A percentile compares a stretch with the other conserved stretches of the same genome.
These are phyloP conservation scores for Blastomyces gilchristii DNA, from an alignment of 2,329 filamentous ascomycete species.

Conservation along the genomic window DNA sequence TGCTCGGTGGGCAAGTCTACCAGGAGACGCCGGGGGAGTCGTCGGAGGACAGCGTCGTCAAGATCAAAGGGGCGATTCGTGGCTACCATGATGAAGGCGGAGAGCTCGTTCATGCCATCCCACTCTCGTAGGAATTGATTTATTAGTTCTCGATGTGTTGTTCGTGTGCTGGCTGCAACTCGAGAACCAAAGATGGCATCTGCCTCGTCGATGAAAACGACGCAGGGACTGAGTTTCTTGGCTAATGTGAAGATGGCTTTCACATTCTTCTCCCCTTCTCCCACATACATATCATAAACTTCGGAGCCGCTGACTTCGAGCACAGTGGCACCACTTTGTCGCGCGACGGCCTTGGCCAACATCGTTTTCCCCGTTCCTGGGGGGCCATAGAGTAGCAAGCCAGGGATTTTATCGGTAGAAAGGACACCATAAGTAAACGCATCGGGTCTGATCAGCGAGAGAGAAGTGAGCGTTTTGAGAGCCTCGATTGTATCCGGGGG, in stretches of 20 bases:
- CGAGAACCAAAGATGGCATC: constrained; percentile 83
- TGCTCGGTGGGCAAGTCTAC: constrained; percentile 40
- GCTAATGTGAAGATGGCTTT: constrained; percentile 84
- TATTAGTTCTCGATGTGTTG: constrained; percentile 75
- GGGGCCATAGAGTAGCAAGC: constrained; percentile 77
- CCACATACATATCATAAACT: constrained; percentile 93
- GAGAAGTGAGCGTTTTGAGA: constrained; percentile 75
- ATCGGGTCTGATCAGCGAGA: constrained; percentile 78
- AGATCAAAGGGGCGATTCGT: constrained; percentile 93
- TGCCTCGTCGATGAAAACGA: constrained; percentile 95
- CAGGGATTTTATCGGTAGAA: constrained; percentile 80
- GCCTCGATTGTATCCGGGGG: constrained; percentile 74
- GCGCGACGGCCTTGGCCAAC: constrained; percentile 54
- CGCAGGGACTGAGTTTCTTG: constrained; percentile 79
- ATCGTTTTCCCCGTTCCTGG: constrained; percentile 58
- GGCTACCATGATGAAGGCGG: constrained; percentile 95
- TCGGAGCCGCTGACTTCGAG: constrained; percentile 83
- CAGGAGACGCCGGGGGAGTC: constrained; percentile 40
- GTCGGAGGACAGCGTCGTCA: constrained; percentile 50
- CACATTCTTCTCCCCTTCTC: constrained; percentile 93
- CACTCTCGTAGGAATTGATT: constrained; percentile 96
- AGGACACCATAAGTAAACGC: constrained; percentile 95
- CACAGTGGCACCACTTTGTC: constrained; percentile 55
- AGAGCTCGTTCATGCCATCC: constrained; percentile 77
- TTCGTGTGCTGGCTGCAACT: constrained; percentile 50